phyloP scores from a whole-genome alignment of 345 rosid genomes.

The Lenwebbia sp. region DNA sequence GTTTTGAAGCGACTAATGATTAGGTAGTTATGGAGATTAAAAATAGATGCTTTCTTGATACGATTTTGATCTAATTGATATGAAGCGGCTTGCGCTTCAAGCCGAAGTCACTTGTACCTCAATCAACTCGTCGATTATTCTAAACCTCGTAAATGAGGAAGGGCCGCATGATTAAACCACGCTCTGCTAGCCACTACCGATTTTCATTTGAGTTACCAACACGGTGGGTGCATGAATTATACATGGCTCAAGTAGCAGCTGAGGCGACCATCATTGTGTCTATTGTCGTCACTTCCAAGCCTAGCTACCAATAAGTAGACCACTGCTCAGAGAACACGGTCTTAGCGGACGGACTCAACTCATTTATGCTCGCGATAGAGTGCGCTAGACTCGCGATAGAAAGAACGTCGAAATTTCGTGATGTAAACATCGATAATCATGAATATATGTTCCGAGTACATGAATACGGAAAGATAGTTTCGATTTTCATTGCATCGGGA shows the following conservation, averaged over 20 bases:
- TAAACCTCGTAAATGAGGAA: neutral
- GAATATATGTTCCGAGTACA: no score
- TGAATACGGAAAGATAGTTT: neutral
- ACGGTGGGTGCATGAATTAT: neutral
- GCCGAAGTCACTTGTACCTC: neutral
- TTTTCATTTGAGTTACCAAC: neutral
- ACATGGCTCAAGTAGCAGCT: neutral
- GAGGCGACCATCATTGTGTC: neutral
- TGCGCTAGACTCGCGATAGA: neutral
- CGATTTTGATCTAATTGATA: neutral
- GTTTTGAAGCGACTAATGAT: neutral
- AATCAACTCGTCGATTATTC: neutral
- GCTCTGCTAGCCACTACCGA: neutral
- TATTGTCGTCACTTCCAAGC: no score
- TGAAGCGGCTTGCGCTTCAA: neutral
- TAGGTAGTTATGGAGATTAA: neutral
- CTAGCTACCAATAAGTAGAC: no score
- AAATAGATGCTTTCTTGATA: neutral
- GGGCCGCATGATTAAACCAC: neutral
- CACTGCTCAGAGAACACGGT: neutral
- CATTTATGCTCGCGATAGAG: no score
- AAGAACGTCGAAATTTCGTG: neutral
- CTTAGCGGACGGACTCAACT: neutral
- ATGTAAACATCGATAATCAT: neutral
- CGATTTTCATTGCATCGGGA: neutral